phyloP scores from a whole-genome alignment of 345 rosid genomes.

The Psidium friedrichsthalianum region DNA sequence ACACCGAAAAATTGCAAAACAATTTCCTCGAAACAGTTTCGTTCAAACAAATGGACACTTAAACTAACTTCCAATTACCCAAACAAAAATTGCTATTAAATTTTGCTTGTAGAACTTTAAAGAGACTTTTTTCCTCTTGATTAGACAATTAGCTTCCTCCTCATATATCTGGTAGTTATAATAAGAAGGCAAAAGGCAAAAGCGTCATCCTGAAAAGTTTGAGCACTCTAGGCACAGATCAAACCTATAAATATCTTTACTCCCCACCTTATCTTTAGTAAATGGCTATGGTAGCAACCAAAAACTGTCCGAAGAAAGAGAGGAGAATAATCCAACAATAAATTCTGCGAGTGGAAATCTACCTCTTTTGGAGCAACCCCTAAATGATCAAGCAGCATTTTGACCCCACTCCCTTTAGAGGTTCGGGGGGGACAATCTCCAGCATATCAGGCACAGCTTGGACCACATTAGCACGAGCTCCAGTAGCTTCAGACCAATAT shows the following conservation, averaged over 20 bases:
- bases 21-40: too few relatives aligned
- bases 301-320: neutral
- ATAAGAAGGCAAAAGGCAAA: neutral
- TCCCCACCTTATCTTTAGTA: neutral
- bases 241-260: neutral
- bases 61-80: neutral
- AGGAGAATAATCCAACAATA: neutral
- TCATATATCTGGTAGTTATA: neutral
- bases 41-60: neutral
- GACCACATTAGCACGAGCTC: slow-evolving; percentile 48
- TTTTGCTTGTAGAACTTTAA: neutral
- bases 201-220: neutral
- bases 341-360: neutral
- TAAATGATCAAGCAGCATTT: slow-evolving; percentile 66
- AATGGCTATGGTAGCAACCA: neutral
- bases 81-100: neutral
- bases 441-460: slow-evolving; percentile 87
- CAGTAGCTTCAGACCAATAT: slow-evolving; percentile 77
- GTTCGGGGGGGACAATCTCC: slow-evolving; percentile 78
- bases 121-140: neutral
- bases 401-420: slow-evolving; percentile 79
- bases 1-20: too few relatives aligned
- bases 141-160: neutral
- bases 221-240: neutral
- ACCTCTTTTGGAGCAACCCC: slow-evolving; percentile 69